These are phyloP conservation scores for Skeletonema tropicum DNA, from an alignment of 108 stramenopile genomes.

Conservation along the genomic window DNA sequence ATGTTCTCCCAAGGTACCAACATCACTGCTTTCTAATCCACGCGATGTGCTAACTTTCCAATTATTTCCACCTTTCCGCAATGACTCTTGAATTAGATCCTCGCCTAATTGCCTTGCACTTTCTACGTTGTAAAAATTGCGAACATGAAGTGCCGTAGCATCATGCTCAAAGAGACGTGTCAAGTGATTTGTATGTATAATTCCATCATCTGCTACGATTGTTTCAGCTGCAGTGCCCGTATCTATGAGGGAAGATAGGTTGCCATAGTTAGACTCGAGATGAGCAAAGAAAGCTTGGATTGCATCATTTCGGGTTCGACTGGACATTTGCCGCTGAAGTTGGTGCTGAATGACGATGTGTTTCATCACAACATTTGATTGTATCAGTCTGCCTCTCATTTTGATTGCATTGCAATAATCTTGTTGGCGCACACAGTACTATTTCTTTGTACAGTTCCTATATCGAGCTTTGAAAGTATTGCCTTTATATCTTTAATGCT, in stretches of 20 bases:
- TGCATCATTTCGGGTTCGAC: constrained; percentile 22
- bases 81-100: constrained; percentile 54
- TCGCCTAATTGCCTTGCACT: constrained; percentile 59
- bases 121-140: constrained; percentile 59
- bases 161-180: constrained; percentile 61
- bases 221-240: constrained; percentile 34
- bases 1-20: constrained; percentile 78
- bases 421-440: no score
- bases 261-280: constrained; percentile 42
- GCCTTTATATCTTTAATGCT: no score
- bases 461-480: no score
- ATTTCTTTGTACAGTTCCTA: no score
- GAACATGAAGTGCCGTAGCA: constrained; percentile 68
- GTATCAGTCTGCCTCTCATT: background rate
- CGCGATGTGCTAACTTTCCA: constrained; percentile 76
- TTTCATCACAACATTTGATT: background rate
- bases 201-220: constrained; percentile 37
- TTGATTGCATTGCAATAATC: no score
- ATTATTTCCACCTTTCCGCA: constrained; percentile 48
- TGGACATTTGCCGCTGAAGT: constrained; percentile 3
- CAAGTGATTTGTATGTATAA: constrained; percentile 42
- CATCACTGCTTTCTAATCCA: constrained; percentile 83
- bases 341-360: background rate
- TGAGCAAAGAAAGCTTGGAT: constrained; percentile 34
- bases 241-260: constrained; percentile 39